Percentiles rank a stretch among this genome's conserved stretches.
These are phyloP conservation scores for Beta macrorhiza DNA, from an alignment of 179 eudicot species.

Conservation along the genomic window DNA sequence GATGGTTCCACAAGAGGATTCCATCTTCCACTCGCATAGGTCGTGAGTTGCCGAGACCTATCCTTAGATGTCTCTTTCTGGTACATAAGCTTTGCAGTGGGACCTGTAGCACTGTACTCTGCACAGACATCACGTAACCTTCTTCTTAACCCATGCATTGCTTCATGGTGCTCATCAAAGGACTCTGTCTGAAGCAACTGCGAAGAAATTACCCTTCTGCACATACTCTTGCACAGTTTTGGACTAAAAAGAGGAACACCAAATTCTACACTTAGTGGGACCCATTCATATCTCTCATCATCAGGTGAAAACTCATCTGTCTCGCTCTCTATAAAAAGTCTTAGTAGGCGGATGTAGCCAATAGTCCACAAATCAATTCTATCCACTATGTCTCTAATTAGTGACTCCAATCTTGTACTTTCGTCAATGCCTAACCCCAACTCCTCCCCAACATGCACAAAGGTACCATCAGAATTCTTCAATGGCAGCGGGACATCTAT, in stretches of 20 bases:
- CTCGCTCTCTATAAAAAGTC: slow-evolving; percentile 63
- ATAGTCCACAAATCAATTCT: slow-evolving; percentile 78
- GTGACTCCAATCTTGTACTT: slow-evolving; percentile 50
- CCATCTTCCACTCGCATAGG: slow-evolving; percentile 96
- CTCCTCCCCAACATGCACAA: slow-evolving; percentile 66
- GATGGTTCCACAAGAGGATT: slow-evolving; percentile 91
- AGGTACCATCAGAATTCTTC: slow-evolving; percentile 86
- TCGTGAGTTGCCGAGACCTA: slow-evolving; percentile 64
- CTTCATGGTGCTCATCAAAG: slow-evolving; percentile 63
- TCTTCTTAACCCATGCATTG: slow-evolving; percentile 83
- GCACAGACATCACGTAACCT: slow-evolving; percentile 69
- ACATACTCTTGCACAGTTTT: slow-evolving; percentile 70
- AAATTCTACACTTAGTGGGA: slow-evolving; percentile 80
- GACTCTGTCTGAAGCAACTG: slow-evolving; percentile 80
- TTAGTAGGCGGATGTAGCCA: slow-evolving; percentile 85
- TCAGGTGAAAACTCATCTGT: slow-evolving; percentile 42
- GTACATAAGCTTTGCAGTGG: slow-evolving; percentile 74
- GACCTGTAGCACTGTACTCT: slow-evolving; percentile 82
- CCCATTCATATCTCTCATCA: slow-evolving; percentile 83
- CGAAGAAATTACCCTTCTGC: slow-evolving; percentile 73
- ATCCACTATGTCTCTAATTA: slow-evolving; percentile 54
- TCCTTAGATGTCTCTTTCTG: slow-evolving; percentile 71
- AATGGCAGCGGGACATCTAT: slow-evolving; percentile 88
- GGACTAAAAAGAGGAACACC: slow-evolving; percentile 96
- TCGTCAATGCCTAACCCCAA: slow-evolving; percentile 60